Conservation (phyloP, 306 rosid species). For the Cotoneaster glaucophyllus region DNA sequence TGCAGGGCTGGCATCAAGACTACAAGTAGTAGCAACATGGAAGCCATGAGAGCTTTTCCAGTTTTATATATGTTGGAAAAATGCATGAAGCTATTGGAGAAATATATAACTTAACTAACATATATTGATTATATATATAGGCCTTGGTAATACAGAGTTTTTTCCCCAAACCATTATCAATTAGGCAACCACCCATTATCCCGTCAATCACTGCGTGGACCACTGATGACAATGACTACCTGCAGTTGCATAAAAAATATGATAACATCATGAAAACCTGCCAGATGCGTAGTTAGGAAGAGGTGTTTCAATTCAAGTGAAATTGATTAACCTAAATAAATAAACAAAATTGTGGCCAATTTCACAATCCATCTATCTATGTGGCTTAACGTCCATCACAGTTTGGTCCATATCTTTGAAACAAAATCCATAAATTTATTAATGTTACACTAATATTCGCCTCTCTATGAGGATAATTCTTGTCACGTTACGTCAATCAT, state of each 20-base stretch:
- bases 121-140: neutral
- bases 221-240: neutral
- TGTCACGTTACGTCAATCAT: no score
- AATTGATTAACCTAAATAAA: neutral
- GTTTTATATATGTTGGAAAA: neutral
- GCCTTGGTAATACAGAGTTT: neutral
- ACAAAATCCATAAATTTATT: no score
- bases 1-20: slow-evolving; percentile 3
- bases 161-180: neutral
- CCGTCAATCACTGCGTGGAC: slow-evolving; percentile 2
- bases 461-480: no score
- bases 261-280: neutral
- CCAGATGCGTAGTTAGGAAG: neutral
- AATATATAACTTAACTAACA: neutral
- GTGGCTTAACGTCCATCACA: no score
- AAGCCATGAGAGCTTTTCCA: neutral
- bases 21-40: slow-evolving; percentile 12
- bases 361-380: neutral
- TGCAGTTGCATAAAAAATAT: neutral
- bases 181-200: neutral
- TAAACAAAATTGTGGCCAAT: neutral
- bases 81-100: neutral
- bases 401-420: no score
- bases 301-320: neutral
- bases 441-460: no score